phyloP scores from a whole-genome alignment of 164 flowering plant species.

The Vitis rotundifolia region DNA sequence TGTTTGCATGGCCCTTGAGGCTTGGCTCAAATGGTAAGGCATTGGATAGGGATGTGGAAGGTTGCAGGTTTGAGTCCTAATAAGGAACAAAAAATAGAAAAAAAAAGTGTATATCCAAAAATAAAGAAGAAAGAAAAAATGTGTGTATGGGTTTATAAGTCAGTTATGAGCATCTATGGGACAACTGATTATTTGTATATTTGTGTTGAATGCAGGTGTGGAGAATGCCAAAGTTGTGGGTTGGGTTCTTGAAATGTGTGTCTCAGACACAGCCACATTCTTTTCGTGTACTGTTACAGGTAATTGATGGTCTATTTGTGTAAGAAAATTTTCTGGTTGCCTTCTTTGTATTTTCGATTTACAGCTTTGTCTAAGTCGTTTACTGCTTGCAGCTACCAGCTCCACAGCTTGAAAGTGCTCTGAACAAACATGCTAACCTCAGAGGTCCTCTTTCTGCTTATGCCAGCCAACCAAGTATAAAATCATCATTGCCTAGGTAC shows the following conservation, averaged over 20 bases:
- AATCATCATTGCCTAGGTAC: slow-evolving; percentile 73
- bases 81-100: too few relatives aligned
- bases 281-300: slow-evolving; percentile 80
- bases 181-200: neutral
- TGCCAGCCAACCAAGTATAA: slow-evolving; percentile 68
- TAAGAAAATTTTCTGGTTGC: neutral
- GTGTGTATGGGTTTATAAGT: neutral
- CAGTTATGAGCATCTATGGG: neutral
- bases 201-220: slow-evolving; percentile 58
- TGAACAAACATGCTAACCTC: slow-evolving; percentile 66
- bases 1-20: neutral
- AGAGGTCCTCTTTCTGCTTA: slow-evolving; percentile 71
- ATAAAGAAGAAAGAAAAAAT: too few relatives aligned
- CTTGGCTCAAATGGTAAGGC: too few relatives aligned
- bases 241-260: slow-evolving; percentile 93
- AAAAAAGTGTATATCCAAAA: too few relatives aligned
- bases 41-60: too few relatives aligned
- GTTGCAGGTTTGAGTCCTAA: too few relatives aligned
- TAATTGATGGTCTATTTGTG: slow-evolving; percentile 16
- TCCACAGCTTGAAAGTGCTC: slow-evolving; percentile 82
- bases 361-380: neutral
- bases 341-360: neutral
- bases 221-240: slow-evolving; percentile 98
- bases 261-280: slow-evolving; percentile 98
- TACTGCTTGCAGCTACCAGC: slow-evolving; percentile 80